phyloP scores from a whole-genome alignment of 129 eudicot species.

The Glebionis coronaria region DNA sequence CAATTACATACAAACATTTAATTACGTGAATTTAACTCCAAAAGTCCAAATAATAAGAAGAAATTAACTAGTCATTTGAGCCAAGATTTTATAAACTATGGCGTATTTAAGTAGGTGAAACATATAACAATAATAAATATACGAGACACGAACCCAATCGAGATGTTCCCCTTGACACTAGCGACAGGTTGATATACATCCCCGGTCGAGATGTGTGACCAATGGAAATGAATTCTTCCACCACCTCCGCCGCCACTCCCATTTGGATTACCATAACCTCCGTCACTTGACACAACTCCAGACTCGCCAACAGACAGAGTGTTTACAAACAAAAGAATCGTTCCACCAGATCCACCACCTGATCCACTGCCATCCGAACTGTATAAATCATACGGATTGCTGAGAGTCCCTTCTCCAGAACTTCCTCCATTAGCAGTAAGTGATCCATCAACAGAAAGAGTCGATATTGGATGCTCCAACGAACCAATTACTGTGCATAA shows the following conservation, averaged over 20 bases:
- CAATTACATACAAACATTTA: too few relatives aligned
- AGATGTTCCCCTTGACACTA: slow-evolving; percentile 65
- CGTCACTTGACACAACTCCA: slow-evolving; percentile 72
- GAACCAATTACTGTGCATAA: slow-evolving; percentile 76
- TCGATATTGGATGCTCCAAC: slow-evolving; percentile 65
- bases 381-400: slow-evolving; percentile 24
- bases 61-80: too few relatives aligned
- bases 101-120: slow-evolving; percentile 6
- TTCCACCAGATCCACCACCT: slow-evolving; percentile 99
- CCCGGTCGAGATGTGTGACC: slow-evolving; percentile 89
- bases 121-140: background rate
- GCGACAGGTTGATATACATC: slow-evolving; percentile 92
- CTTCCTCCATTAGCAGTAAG: slow-evolving; percentile 73
- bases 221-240: slow-evolving; percentile 92
- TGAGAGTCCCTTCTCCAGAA: slow-evolving; percentile 30
- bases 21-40: too few relatives aligned
- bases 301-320: slow-evolving; percentile 45
- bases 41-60: too few relatives aligned
- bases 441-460: slow-evolving; percentile 67
- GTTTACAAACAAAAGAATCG: slow-evolving; percentile 68
- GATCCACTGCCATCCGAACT: slow-evolving; percentile 29
- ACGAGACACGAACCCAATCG: slow-evolving; percentile 53
- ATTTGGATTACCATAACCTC: slow-evolving; percentile 66
- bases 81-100: background rate
- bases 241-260: slow-evolving; percentile 98